phyloP scores from a whole-genome alignment of 345 rosid genomes.

The Melaleuca quinquenervia region DNA sequence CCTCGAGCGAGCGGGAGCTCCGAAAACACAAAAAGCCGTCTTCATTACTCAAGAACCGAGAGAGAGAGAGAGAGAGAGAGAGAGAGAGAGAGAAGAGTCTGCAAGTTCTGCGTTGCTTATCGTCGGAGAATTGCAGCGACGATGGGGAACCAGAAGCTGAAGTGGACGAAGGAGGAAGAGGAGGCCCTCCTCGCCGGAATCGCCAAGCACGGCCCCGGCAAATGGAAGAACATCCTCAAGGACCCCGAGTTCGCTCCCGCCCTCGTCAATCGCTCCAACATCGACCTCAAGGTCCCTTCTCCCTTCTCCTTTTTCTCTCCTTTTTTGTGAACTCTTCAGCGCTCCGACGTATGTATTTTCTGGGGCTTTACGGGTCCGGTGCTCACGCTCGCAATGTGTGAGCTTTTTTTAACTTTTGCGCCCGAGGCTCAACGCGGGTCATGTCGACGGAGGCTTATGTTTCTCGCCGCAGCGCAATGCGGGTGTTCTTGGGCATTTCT shows the following conservation, averaged over 20 bases:
- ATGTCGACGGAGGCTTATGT: not conserved
- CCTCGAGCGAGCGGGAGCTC: not conserved
- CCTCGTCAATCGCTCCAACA: constrained; percentile 65
- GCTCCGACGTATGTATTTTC: not conserved
- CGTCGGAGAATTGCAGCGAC: not conserved
- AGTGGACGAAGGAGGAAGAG: constrained; percentile 81
- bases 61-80: not conserved
- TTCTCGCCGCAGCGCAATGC: not conserved
- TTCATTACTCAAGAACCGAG: not conserved
- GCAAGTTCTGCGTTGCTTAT: not conserved
- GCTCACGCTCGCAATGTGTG: not conserved
- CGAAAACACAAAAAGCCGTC: not conserved
- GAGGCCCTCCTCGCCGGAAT: constrained; percentile 65
- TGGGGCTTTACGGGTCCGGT: not conserved
- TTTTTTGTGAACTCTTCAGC: not conserved
- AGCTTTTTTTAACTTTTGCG: not conserved
- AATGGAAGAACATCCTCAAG: constrained; percentile 74
- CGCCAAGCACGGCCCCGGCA: constrained; percentile 67
- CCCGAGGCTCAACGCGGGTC: not conserved
- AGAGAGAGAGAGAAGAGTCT: not conserved
- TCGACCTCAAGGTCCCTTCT: constrained; percentile 70
- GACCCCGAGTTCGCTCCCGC: constrained; percentile 58
- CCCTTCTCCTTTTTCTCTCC: not conserved
- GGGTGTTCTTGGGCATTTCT: not conserved
- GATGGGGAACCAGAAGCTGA: constrained; percentile 85